A percentile compares a stretch with the other conserved stretches of the same genome.
Evolutionary conservation across 768 basidiomycete species (phyloP).

Genomic region (Lactarius tabidus): DNA sequence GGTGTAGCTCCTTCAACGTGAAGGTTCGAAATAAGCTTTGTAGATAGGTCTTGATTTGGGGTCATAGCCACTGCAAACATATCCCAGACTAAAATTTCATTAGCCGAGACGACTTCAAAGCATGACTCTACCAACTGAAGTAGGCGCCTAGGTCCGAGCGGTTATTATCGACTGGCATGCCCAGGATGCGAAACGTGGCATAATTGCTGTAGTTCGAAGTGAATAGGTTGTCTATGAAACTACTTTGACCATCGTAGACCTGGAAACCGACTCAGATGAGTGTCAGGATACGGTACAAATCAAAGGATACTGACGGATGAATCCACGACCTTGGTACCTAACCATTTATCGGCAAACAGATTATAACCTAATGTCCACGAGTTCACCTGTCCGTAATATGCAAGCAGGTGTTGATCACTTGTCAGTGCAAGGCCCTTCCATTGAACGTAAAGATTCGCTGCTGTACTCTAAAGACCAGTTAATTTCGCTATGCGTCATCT

Average conservation of each 20-base stretch:
- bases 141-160: not conserved
- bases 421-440: conserved; percentile 16
- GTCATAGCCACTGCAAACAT: conserved; percentile 14
- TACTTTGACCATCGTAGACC: conserved; percentile 1
- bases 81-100: conserved; percentile 3
- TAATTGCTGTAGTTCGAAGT: not conserved
- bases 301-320: conserved; percentile 12
- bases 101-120: not conserved
- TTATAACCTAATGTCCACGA: conserved; percentile 64
- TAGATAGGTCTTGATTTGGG: not conserved
- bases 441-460: conserved; percentile 1
- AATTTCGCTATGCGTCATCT: not conserved
- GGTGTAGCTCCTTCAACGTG: not conserved
- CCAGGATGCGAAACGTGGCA: conserved; percentile 5
- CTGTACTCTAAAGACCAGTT: not conserved
- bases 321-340: conserved; percentile 50
- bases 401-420: conserved; percentile 7
- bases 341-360: conserved; percentile 54
- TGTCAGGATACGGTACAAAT: not conserved
- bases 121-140: not conserved
- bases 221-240: not conserved
- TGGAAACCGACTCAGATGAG: too few relatives aligned
- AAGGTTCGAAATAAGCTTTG: conserved; percentile 6
- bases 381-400: conserved; percentile 4
- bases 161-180: conserved; percentile 11